These are phyloP conservation scores for Phycomyces blakesleeanus DNA, from an alignment of 192 early-diverging fungal genomes.

Conservation along the genomic window DNA sequence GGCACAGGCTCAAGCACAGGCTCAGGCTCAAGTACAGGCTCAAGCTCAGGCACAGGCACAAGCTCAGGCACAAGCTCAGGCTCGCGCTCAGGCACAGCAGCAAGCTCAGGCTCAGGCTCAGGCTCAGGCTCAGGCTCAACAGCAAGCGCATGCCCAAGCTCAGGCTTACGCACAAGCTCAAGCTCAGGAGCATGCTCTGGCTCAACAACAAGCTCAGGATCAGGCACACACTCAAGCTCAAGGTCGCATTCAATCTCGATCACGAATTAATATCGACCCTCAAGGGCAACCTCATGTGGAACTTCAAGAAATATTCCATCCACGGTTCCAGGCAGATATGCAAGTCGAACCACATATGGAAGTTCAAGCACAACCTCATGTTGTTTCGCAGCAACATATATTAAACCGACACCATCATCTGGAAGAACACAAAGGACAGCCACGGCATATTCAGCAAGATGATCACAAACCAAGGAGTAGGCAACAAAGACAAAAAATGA, in stretches of 20 bases:
- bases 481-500: too few relatives aligned
- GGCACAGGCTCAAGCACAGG: conserved; percentile 8
- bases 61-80: neutral
- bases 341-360: too few relatives aligned
- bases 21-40: conserved; percentile 14
- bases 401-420: conserved; percentile 11
- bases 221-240: conserved; percentile 11
- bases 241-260: neutral
- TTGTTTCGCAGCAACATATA: neutral
- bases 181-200: neutral
- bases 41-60: conserved; percentile 14
- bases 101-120: conserved; percentile 3
- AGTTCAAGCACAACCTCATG: neutral
- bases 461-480: too few relatives aligned
- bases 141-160: neutral
- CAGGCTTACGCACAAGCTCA: neutral
- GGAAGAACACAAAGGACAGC: too few relatives aligned
- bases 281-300: too few relatives aligned
- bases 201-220: neutral
- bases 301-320: too few relatives aligned
- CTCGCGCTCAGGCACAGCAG: conserved; percentile 11
- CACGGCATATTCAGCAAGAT: too few relatives aligned
- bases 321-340: too few relatives aligned
- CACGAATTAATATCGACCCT: conserved; percentile 1
- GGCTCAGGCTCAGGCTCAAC: neutral